phyloP scores from a whole-genome alignment of 371 early-diverging fungal genomes.

The Quaeritorhiza haematococci region DNA sequence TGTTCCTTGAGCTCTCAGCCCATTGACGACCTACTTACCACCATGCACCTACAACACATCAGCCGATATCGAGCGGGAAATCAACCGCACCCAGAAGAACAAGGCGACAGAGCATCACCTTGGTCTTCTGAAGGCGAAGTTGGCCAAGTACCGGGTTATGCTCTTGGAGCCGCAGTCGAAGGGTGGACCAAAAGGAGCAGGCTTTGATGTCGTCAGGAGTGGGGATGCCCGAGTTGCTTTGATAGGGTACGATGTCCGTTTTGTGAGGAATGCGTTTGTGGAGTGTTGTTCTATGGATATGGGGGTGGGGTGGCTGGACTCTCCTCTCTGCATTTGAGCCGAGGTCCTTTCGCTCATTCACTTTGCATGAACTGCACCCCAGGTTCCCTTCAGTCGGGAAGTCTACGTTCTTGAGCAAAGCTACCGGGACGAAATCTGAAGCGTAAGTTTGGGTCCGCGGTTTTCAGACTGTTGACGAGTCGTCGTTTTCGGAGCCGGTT shows the following conservation, averaged over 20 bases:
- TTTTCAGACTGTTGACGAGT: too few species aligned
- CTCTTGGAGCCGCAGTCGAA: constrained; percentile 83
- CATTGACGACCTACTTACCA: too few species aligned
- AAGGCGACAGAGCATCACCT: constrained; percentile 95
- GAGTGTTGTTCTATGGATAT: too few species aligned
- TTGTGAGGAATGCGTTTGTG: too few species aligned
- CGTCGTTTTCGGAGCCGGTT: too few species aligned
- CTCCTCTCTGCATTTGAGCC: neutral
- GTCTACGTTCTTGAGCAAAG: constrained; percentile 90
- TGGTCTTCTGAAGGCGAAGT: constrained; percentile 91
- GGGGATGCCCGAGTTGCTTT: constrained; percentile 98
- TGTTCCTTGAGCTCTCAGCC: neutral
- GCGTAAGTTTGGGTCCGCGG: too few species aligned
- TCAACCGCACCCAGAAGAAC: constrained; percentile 60
- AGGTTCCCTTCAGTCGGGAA: constrained; percentile 99
- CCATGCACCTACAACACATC: constrained; percentile 7
- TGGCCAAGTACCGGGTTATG: constrained; percentile 92
- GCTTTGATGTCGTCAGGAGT: constrained; percentile 96
- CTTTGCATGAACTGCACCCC: too few species aligned
- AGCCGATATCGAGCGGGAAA: constrained; percentile 63
- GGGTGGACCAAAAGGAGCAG: constrained; percentile 87
- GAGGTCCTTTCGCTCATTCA: neutral
- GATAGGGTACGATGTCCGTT: too few species aligned
- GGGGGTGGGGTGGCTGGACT: neutral
- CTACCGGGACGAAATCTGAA: constrained; percentile 93